Evolutionary conservation across 192 early-diverging fungal genomes (phyloP).

Genomic region (Lunasporangiospora selenospora): DNA sequence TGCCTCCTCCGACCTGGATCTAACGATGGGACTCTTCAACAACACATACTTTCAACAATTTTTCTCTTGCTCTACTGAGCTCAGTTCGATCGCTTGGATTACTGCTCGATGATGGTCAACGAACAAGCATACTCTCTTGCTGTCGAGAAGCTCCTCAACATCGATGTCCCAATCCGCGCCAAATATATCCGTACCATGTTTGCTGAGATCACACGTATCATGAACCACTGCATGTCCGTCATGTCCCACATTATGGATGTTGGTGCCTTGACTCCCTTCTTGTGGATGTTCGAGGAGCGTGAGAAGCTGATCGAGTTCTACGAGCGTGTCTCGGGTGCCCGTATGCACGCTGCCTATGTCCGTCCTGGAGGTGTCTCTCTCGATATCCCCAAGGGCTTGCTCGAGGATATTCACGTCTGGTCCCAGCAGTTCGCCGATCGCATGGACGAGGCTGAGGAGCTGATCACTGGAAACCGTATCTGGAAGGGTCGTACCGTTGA

Average conservation of each 20-base stretch:
- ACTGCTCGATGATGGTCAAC: slow-evolving; percentile 99
- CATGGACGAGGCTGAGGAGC: slow-evolving; percentile 95
- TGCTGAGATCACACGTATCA: slow-evolving; percentile 96
- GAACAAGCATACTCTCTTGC: slow-evolving; percentile 98
- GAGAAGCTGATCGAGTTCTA: slow-evolving; percentile 99
- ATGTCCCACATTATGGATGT: slow-evolving; percentile 98
- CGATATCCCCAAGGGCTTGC: slow-evolving; percentile 90
- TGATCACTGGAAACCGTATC: slow-evolving; percentile 92
- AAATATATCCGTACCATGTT: slow-evolving; percentile 98
- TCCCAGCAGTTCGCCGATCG: slow-evolving; percentile 87
- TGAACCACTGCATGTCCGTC: slow-evolving; percentile 99
- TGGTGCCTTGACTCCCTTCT: slow-evolving; percentile 96
- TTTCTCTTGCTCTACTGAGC: neutral
- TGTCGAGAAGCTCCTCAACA: slow-evolving; percentile 98
- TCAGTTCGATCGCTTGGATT: slow-evolving; percentile 95
- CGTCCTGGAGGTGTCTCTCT: slow-evolving; percentile 95
- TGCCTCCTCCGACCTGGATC: too few species aligned
- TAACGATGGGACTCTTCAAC: too few species aligned
- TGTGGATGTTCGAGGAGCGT: slow-evolving; percentile 99
- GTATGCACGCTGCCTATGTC: slow-evolving; percentile 98
- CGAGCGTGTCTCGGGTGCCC: slow-evolving; percentile 97
- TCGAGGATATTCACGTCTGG: slow-evolving; percentile 98
- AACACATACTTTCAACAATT: too few species aligned
- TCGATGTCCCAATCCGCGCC: slow-evolving; percentile 91
- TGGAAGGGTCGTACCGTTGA: slow-evolving; percentile 91